Base-by-base conservation (phyloP, 345 rosid genomes). In the Bruguiera gymnorhiza region DNA sequence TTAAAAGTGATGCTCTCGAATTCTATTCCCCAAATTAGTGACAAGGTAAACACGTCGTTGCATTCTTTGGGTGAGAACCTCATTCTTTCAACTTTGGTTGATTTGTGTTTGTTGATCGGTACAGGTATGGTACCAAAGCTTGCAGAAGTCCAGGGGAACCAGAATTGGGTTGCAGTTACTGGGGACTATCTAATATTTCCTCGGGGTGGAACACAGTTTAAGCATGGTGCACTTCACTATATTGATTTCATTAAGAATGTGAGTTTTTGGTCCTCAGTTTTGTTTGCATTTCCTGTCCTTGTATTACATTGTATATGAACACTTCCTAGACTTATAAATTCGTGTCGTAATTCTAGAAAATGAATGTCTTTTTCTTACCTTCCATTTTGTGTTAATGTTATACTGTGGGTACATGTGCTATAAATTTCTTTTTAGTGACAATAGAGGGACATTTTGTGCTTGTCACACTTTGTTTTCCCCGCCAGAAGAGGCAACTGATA, bases 201-300 rank as follows among this genome's bases (percentile, higher is more conserved):
- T 54, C 98, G 98, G 68, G 97, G 97, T 58, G 97, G 99, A 78
- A 95, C 99, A 75, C 97, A 95, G 74, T 95, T 95, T 83, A 92
- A 82, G 85, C 85, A 87, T 53, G 97, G 98, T 62, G 96, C 97
- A 78, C 91, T 92, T 55, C 98, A 92, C 80, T 92, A 90, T 78
- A 86, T 95, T 30, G 97, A 92, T 85, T 95, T 92, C 74, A 85
- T 95, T 65, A 84, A 88, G 79, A 87, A 92, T 93, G 99, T 89
- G 62, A 68, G 3, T 8, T 6, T 43, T 56, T 3, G 10, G 2
- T 6, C 10, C 26, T 29, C 18, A 59, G 8, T 67, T n/a, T 43
- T 43, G 50, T 43, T 43, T 3, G 50, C 31, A 19, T 56, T 56
- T 23, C 30, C 18, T 56, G 30, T 23, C 29, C 60, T 8, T 55